A percentile compares a stretch with the other conserved stretches of the same genome.
phyloP scores from a whole-genome alignment of 2,329 filamentous ascomycete species.

The Beauveria rudraprayagi region DNA sequence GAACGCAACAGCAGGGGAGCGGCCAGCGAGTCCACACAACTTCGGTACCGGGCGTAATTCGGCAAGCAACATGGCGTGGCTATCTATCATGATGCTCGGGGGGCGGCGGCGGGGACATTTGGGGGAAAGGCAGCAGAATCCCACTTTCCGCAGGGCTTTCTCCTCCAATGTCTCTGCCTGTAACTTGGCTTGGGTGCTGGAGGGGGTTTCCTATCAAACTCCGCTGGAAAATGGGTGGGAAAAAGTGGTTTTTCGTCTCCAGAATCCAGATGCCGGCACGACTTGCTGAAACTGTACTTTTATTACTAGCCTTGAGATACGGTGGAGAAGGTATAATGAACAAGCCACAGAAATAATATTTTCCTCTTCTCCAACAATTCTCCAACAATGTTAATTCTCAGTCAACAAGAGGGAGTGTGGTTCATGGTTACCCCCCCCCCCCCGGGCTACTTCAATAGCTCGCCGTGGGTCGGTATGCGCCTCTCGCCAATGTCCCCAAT shows the following conservation, averaged over 20 bases:
- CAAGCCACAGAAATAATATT: background rate
- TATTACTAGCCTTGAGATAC: background rate
- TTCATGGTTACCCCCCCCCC: background rate
- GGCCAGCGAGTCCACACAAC: background rate
- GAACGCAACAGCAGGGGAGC: background rate
- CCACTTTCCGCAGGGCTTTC: background rate
- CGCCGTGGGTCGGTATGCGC: background rate
- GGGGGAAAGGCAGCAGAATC: background rate
- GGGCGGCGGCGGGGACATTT: too few species aligned
- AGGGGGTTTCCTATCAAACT: too few species aligned
- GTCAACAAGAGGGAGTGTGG: background rate
- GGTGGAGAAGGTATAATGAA: background rate
- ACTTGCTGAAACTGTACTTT: background rate
- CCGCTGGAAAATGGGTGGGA: too few species aligned
- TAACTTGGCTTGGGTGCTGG: background rate
- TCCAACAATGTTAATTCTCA: too few species aligned
- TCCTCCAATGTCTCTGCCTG: background rate
- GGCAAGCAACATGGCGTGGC: background rate
- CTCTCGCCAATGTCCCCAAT: background rate
- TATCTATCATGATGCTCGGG: too few species aligned
- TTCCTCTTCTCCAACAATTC: too few species aligned
- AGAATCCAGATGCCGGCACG: background rate
- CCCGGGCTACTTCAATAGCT: background rate
- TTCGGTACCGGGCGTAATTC: background rate
- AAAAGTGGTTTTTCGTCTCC: background rate